Percentiles rank a stretch among this genome's conserved stretches.
These are phyloP conservation scores for Phialophora macrospora DNA, from an alignment of 2,329 filamentous ascomycete species.

Conservation along the genomic window DNA sequence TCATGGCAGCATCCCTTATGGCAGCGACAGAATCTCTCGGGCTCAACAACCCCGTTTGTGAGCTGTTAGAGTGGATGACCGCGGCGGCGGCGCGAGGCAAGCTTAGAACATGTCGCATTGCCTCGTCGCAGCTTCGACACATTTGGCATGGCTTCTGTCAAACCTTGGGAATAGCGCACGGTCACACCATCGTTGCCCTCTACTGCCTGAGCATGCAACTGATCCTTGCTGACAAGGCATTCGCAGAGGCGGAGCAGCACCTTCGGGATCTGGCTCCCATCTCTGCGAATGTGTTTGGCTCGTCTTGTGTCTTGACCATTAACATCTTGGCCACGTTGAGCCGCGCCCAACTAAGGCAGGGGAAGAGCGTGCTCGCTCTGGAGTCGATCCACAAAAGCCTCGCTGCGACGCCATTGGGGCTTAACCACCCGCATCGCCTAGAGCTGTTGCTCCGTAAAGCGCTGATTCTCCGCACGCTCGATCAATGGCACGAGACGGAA, in stretches of 20 bases:
- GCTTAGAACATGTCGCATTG: not conserved
- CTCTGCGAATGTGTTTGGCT: conserved; percentile 3
- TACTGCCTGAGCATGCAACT: conserved; percentile 18
- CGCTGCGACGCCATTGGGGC: conserved; percentile 9
- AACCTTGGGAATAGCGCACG: conserved; percentile 5
- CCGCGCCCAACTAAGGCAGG: conserved; percentile 13
- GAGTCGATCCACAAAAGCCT: conserved; percentile 12
- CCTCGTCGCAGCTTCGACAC: not conserved
- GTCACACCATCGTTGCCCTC: conserved; percentile 11
- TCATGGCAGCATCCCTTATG: conserved; percentile 8
- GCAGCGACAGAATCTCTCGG: not conserved
- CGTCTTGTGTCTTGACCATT: conserved; percentile 8
- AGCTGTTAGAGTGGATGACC: conserved; percentile 20
- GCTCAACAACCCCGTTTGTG: not conserved
- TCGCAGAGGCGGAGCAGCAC: conserved; percentile 9
- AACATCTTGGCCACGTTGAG: conserved; percentile 16
- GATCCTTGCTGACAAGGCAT: conserved; percentile 11
- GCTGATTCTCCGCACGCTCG: conserved; percentile 13
- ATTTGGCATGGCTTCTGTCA: not conserved
- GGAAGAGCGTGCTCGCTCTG: conserved; percentile 5
- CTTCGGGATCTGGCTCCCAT: not conserved
- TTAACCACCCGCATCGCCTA: conserved; percentile 17
- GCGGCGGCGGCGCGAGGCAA: conserved; percentile 2
- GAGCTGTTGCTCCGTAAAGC: conserved; percentile 20
- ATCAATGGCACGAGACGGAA: conserved; percentile 10